Percentiles rank a stretch among this genome's conserved stretches.
Evolutionary conservation across 768 basidiomycete genomes (phyloP).

Genomic region (Dentipellis sp.): DNA sequence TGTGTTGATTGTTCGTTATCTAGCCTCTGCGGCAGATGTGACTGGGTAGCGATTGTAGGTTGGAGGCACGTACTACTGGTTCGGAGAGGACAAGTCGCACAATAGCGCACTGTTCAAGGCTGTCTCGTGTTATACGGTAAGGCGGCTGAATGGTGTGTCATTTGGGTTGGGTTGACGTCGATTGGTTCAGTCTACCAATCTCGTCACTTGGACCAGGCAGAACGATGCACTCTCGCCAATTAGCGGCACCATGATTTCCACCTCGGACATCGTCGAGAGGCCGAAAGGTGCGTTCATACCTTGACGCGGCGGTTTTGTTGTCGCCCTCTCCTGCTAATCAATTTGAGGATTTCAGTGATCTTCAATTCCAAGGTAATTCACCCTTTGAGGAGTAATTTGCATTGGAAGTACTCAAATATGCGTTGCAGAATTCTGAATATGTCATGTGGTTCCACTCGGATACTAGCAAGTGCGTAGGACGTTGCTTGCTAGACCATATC

Average conservation of each 20-base stretch:
- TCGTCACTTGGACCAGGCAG: constrained; percentile 47
- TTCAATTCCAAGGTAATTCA: constrained; percentile 39
- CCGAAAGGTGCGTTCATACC: constrained; percentile 40
- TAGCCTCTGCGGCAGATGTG: not conserved
- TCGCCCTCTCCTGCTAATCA: not conserved
- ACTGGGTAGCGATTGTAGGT: constrained; percentile 24
- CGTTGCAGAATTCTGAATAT: constrained; percentile 43
- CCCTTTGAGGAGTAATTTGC: not conserved
- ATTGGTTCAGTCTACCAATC: constrained; percentile 33
- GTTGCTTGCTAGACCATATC: not conserved
- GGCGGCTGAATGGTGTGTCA: not conserved
- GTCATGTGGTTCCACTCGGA: constrained; percentile 72
- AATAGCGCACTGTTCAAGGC: constrained; percentile 48
- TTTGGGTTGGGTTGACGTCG: not conserved
- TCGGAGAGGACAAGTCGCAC: constrained; percentile 52
- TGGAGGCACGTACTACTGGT: constrained; percentile 49
- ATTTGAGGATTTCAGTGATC: constrained; percentile 27
- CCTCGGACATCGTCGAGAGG: constrained; percentile 48
- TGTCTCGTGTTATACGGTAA: constrained; percentile 48
- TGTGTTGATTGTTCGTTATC: too few species aligned
- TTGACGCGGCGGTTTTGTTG: not conserved
- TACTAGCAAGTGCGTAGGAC: constrained; percentile 37
- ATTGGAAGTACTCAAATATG: not conserved
- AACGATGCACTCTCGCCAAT: constrained; percentile 49
- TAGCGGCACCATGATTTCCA: constrained; percentile 45